phyloP scores from a whole-genome alignment of 345 rosid genomes.

The Erucastrum elatum region DNA sequence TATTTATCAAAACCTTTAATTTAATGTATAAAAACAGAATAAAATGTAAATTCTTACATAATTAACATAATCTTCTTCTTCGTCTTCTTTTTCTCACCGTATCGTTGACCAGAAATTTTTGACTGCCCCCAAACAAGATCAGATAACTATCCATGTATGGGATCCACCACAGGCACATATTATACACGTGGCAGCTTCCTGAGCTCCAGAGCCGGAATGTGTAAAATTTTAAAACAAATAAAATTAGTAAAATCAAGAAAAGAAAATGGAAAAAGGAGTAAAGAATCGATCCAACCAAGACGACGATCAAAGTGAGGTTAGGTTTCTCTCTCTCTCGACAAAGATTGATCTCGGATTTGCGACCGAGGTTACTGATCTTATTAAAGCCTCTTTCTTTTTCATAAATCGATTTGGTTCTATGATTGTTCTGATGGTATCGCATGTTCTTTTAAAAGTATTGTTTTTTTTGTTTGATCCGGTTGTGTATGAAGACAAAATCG shows the following conservation, averaged over 20 bases:
- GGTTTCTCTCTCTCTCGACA: conserved; percentile 20
- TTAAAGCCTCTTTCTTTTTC: neutral
- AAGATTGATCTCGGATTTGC: conserved; percentile 17
- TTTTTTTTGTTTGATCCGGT: conserved; percentile 32
- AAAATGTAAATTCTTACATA: neutral
- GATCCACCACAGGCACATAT: conserved; percentile 22
- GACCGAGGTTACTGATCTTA: neutral
- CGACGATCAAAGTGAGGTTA: conserved; percentile 37
- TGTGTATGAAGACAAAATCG: conserved; percentile 19
- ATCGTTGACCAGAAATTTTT: neutral
- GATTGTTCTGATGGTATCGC: neutral
- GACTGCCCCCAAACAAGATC: conserved; percentile 21
- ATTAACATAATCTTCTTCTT: neutral
- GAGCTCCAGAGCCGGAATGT: conserved; percentile 18
- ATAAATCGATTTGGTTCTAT: neutral
- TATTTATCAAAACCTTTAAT: too few species aligned
- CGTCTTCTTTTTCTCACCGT: neutral
- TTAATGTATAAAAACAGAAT: neutral
- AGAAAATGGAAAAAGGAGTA: conserved; percentile 14
- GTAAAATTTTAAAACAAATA: neutral
- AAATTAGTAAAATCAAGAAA: conserved; percentile 10
- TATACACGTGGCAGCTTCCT: conserved; percentile 29
- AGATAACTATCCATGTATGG: conserved; percentile 22
- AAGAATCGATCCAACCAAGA: conserved; percentile 33
- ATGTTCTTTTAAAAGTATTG: neutral